phyloP scores from a whole-genome alignment of 768 basidiomycete species.

The Leucosporidium scottii region DNA sequence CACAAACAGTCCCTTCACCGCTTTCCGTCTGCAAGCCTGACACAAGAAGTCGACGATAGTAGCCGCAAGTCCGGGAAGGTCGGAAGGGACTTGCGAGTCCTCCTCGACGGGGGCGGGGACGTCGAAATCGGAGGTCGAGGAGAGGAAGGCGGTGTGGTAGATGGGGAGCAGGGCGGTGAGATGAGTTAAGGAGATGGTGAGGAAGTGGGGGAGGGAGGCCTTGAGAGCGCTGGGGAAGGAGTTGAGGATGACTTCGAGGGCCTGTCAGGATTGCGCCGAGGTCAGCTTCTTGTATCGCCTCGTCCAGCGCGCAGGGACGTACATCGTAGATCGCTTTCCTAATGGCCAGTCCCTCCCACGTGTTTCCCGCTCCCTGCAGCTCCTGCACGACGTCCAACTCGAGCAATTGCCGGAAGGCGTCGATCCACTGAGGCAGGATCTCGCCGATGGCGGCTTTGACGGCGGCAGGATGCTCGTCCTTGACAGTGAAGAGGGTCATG shows the following conservation, averaged over 20 bases:
- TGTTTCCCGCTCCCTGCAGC: conserved; percentile 48
- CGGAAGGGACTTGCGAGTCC: conserved; percentile 51
- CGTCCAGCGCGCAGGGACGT: conserved; percentile 23
- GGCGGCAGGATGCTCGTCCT: conserved; percentile 79
- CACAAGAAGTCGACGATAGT: conserved; percentile 75
- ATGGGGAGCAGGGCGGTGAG: conserved; percentile 54
- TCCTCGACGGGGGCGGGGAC: conserved; percentile 62
- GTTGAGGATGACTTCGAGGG: conserved; percentile 68
- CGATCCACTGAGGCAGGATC: conserved; percentile 85
- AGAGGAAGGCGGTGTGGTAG: conserved; percentile 43
- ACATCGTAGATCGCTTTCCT: conserved; percentile 82
- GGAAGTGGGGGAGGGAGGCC: conserved; percentile 43
- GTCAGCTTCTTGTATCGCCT: neutral
- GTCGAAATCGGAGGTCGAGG: conserved; percentile 40
- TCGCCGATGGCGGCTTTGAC: conserved; percentile 73
- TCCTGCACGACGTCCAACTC: conserved; percentile 59
- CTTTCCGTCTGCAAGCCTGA: conserved; percentile 58
- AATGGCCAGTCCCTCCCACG: conserved; percentile 77
- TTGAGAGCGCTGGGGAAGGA: conserved; percentile 71
- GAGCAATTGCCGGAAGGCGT: conserved; percentile 73
- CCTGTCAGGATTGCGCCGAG: conserved; percentile 46
- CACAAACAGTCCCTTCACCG: conserved; percentile 59
- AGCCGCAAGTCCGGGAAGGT: conserved; percentile 64
- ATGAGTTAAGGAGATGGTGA: conserved; percentile 42
- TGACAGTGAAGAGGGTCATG: conserved; percentile 85